Evolutionary conservation across 2,329 filamentous ascomycete genomes (phyloP).

Genomic region (Pseudopithomyces maydicus): DNA sequence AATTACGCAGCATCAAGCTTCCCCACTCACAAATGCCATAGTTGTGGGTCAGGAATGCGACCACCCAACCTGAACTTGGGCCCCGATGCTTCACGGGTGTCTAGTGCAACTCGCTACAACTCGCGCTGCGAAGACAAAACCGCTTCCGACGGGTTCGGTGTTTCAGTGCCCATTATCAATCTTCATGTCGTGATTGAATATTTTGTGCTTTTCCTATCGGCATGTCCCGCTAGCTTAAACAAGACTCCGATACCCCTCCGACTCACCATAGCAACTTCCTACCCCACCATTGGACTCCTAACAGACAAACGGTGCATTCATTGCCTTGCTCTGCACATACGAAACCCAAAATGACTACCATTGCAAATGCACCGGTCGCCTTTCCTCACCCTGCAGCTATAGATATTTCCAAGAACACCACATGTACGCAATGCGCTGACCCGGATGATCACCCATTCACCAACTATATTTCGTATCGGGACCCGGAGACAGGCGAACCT

Average conservation of each 20-base stretch:
- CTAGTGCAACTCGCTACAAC: too few species aligned
- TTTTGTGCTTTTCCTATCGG: not conserved
- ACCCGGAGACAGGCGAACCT: constrained; percentile 16
- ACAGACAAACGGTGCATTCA: not conserved
- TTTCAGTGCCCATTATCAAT: not conserved
- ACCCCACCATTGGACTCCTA: not conserved
- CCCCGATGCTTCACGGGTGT: too few species aligned
- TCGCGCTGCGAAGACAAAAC: too few species aligned
- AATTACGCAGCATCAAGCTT: too few species aligned
- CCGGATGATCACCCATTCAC: constrained; percentile 21
- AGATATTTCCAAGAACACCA: too few species aligned
- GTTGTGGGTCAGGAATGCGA: too few species aligned
- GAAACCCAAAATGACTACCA: not conserved
- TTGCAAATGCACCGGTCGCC: not conserved
- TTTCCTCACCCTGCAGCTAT: too few species aligned
- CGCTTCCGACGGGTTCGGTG: too few species aligned
- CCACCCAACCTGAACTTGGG: too few species aligned
- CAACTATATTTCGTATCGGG: constrained; percentile 48
- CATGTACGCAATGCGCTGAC: too few species aligned
- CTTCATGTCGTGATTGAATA: not conserved
- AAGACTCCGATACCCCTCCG: not conserved
- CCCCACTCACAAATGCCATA: too few species aligned
- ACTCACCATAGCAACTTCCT: not conserved
- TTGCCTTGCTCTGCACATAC: not conserved
- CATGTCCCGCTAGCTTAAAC: not conserved